Percentiles rank a stretch among this genome's conserved stretches.
Evolutionary conservation across 2,329 filamentous ascomycete species (phyloP).

Genomic region (Aspergillus sp.): DNA sequence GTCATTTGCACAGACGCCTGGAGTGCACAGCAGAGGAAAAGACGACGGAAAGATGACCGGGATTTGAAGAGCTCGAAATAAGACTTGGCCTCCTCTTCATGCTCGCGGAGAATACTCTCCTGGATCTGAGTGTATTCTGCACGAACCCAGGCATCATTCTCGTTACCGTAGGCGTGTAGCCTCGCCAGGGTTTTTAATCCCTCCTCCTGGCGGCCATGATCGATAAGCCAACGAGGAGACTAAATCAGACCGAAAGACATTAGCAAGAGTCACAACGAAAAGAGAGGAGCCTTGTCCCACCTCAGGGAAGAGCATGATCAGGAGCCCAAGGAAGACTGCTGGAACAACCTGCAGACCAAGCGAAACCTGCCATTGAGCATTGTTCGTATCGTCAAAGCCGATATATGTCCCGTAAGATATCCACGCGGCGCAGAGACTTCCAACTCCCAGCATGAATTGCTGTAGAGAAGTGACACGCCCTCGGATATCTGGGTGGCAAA

Average conservation of each 20-base stretch:
- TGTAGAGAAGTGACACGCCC: constrained; percentile 73
- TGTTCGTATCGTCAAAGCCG: constrained; percentile 47
- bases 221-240: constrained; percentile 72
- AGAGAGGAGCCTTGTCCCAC: constrained; percentile 15
- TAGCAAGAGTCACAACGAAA: background rate
- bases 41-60: constrained; percentile 66
- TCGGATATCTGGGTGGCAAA: constrained; percentile 75
- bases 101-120: constrained; percentile 64
- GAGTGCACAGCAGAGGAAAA: constrained; percentile 67
- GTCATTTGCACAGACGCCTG: constrained; percentile 77
- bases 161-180: constrained; percentile 68
- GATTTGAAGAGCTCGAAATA: constrained; percentile 68
- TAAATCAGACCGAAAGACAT: constrained; percentile 10
- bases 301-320: constrained; percentile 74
- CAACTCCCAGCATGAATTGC: constrained; percentile 80
- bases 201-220: constrained; percentile 64
- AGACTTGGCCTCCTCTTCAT: constrained; percentile 67
- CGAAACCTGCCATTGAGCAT: constrained; percentile 61
- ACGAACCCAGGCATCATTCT: constrained; percentile 66
- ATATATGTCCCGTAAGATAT: constrained; percentile 66
- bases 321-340: constrained; percentile 60
- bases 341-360: constrained; percentile 72
- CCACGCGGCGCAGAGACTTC: constrained; percentile 71
- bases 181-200: constrained; percentile 66
- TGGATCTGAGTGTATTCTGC: constrained; percentile 73